A percentile compares a stretch with the other conserved stretches of the same genome.
Conservation (phyloP, 225 moss, liverwort and hornwort genomes). For the Rhytidiadelphus loreus region DNA sequence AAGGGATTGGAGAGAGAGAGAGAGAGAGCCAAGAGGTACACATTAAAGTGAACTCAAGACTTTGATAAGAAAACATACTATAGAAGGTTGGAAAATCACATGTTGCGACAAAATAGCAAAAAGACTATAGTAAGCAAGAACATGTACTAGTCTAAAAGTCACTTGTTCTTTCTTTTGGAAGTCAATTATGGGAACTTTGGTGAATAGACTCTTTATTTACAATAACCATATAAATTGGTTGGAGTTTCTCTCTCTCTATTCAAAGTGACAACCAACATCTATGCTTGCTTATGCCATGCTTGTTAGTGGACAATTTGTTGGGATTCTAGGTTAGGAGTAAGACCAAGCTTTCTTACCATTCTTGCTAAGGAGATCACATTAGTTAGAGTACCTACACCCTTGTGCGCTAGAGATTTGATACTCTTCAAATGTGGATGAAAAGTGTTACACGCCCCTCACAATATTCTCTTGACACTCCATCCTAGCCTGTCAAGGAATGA, state of each 20-base stretch:
- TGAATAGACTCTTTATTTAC: too few relatives aligned
- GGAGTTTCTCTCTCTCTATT: rapidly evolving
- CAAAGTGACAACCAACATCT: rapidly evolving
- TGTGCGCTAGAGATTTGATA: too few relatives aligned
- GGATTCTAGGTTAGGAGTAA: rapidly evolving
- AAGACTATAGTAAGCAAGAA: background rate
- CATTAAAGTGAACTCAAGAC: rapidly evolving
- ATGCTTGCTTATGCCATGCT: background rate
- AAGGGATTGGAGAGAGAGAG: background rate
- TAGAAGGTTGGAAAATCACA: rapidly evolving
- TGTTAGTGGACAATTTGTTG: rapidly evolving
- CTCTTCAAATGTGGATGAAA: too few relatives aligned
- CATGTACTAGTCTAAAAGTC: background rate
- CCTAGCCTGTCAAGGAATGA: too few relatives aligned
- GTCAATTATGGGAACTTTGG: background rate
- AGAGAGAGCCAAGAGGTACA: background rate
- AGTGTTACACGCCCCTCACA: too few relatives aligned
- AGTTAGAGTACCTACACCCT: too few relatives aligned
- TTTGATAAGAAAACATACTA: background rate
- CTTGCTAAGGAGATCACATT: background rate
- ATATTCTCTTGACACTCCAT: too few relatives aligned
- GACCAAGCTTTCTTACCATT: rapidly evolving
- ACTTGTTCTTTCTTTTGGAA: background rate
- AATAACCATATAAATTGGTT: rapidly evolving
- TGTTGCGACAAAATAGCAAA: background rate